These are phyloP conservation scores for Melaleuca alternifolia DNA, from an alignment of 345 rosid genomes.

Conservation along the genomic window DNA sequence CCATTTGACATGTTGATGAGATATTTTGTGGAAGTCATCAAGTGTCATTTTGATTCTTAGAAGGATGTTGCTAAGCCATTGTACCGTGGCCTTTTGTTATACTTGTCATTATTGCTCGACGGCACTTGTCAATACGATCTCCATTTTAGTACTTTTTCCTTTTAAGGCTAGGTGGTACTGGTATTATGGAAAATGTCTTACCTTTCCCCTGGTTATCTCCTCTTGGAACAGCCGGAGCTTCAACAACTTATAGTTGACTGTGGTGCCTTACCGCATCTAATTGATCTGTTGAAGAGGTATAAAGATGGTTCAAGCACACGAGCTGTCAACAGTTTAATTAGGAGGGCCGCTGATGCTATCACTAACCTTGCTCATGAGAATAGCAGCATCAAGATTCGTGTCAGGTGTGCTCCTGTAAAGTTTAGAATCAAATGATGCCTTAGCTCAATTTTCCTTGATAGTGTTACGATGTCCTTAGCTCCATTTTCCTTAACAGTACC, in stretches of 20 bases:
- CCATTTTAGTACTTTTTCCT: neutral
- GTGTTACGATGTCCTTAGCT: neutral
- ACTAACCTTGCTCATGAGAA: slow-evolving; percentile 99
- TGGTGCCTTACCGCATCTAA: slow-evolving; percentile 83
- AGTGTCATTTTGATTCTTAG: neutral
- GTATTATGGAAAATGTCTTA: neutral
- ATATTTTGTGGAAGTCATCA: neutral
- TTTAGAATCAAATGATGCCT: neutral
- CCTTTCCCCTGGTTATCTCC: slow-evolving; percentile 9
- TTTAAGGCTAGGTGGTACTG: neutral
- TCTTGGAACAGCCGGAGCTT: slow-evolving; percentile 84
- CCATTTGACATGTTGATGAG: neutral
- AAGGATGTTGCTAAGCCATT: neutral
- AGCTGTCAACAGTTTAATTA: slow-evolving; percentile 76
- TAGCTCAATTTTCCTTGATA: neutral
- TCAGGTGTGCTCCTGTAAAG: slow-evolving; percentile 43
- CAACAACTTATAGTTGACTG: slow-evolving; percentile 89
- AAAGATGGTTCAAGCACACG: slow-evolving; percentile 54
- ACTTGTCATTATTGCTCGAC: neutral
- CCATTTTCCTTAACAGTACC: neutral
- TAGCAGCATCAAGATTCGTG: slow-evolving; percentile 89
- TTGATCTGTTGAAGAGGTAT: slow-evolving; percentile 67
- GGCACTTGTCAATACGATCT: neutral
- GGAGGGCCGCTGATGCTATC: slow-evolving; percentile 98
- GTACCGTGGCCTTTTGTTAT: neutral